Percentiles rank a stretch among this genome's conserved stretches.
Conservation (phyloP, 352 stramenopile species). For the Phytophthora idaei region DNA sequence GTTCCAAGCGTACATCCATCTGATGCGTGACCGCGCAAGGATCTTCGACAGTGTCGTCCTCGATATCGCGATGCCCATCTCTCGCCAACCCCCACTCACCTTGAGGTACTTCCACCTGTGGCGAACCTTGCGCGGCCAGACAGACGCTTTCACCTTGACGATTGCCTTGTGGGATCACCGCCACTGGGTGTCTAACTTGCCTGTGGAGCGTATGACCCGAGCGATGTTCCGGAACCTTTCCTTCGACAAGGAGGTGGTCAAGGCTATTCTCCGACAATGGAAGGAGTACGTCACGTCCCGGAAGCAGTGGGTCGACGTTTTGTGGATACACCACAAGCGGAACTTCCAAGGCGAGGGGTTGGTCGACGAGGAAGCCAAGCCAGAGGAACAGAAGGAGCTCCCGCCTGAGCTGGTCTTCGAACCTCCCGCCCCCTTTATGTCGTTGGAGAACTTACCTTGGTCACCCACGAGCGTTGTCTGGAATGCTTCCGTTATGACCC, state of each 20-base stretch:
- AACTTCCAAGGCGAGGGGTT: not conserved
- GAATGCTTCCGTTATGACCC: no score
- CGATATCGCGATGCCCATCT: not conserved
- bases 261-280: not conserved
- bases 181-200: not conserved
- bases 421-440: not conserved
- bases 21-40: not conserved
- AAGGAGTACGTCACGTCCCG: not conserved
- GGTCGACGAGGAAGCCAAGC: not conserved
- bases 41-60: not conserved
- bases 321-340: not conserved
- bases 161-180: not conserved
- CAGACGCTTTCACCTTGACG: not conserved
- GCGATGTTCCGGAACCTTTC: not conserved
- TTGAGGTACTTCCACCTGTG: not conserved
- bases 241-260: not conserved
- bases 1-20: not conserved
- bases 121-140: not conserved
- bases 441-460: no score
- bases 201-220: not conserved
- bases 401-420: not conserved
- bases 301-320: not conserved
- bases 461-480: no score
- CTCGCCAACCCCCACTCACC: not conserved
- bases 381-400: not conserved